Conservation (phyloP, 2,329 filamentous ascomycete species). For the Microsporum ferrugineum region DNA sequence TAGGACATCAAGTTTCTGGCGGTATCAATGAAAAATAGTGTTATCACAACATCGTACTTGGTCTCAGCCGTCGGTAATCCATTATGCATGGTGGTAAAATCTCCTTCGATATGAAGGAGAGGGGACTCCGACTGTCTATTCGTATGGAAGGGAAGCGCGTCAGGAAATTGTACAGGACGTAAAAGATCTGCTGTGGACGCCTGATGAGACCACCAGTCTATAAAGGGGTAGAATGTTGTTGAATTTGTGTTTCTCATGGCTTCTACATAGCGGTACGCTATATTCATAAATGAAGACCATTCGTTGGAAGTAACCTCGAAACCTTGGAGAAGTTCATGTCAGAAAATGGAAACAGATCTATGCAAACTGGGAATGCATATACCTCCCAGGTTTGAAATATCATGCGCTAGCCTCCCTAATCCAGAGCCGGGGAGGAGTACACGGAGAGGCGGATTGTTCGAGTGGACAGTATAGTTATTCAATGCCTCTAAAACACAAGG, state of each 20-base stretch:
- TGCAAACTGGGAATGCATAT: background rate
- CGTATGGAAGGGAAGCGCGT: constrained; percentile 25
- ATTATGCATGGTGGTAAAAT: constrained; percentile 40
- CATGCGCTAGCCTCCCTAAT: constrained; percentile 42
- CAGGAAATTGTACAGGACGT: constrained; percentile 38
- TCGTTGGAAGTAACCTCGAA: constrained; percentile 47
- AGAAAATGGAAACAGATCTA: background rate
- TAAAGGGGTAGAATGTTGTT: constrained; percentile 39
- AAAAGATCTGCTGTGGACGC: constrained; percentile 38
- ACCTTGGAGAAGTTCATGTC: constrained; percentile 19
- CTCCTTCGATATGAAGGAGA: constrained; percentile 44
- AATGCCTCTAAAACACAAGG: constrained; percentile 25
- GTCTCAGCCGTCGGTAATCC: constrained; percentile 8
- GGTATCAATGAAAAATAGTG: constrained; percentile 52
- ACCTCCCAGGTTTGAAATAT: constrained; percentile 35
- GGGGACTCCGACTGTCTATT: background rate
- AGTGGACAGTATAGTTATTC: constrained; percentile 8
- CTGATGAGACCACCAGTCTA: constrained; percentile 49
- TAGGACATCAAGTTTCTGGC: constrained; percentile 46
- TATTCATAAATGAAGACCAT: constrained; percentile 48
- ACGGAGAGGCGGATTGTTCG: constrained; percentile 20
- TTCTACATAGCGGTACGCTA: constrained; percentile 42
- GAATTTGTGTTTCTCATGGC: constrained; percentile 18
- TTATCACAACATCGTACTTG: constrained; percentile 41
- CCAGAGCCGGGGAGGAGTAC: constrained; percentile 45